Percentiles rank a stretch among this genome's conserved stretches.
Conservation (phyloP, 495 filamentous ascomycete genomes). For the Annulohypoxylon moriforme region DNA sequence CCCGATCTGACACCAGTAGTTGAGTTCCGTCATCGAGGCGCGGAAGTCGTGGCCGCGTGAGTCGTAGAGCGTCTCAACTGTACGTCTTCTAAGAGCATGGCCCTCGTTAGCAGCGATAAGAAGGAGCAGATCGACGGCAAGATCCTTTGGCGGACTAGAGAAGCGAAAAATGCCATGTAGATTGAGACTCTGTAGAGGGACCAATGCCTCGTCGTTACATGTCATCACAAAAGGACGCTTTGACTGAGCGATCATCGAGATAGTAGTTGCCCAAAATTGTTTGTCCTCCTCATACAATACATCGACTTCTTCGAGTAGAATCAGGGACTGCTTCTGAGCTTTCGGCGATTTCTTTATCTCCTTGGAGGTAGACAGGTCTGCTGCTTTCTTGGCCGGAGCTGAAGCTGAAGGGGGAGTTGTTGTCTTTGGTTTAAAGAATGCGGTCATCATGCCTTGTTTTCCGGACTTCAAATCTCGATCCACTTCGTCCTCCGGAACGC, state of each 20-base stretch:
- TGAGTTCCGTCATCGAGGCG: conserved; percentile 83
- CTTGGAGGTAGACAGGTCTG: conserved; percentile 25
- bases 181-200: conserved; percentile 76
- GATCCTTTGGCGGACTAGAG: conserved; percentile 70
- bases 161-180: conserved; percentile 92
- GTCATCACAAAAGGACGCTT: conserved; percentile 94
- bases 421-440: conserved; percentile 76
- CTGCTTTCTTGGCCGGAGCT: conserved; percentile 39
- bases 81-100: conserved; percentile 76
- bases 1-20: conserved; percentile 97
- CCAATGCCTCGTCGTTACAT: conserved; percentile 84
- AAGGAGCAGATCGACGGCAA: conserved; percentile 82
- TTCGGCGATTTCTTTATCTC: conserved; percentile 58
- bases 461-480: conserved; percentile 70
- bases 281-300: conserved; percentile 94
- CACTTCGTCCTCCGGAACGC: conserved; percentile 54
- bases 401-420: conserved; percentile 30
- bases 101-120: conserved; percentile 91
- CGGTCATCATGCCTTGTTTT: conserved; percentile 79
- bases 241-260: conserved; percentile 80
- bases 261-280: conserved; percentile 88
- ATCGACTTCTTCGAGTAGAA: conserved; percentile 95
- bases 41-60: conserved; percentile 77
- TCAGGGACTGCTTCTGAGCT: conserved; percentile 90
- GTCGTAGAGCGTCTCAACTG: conserved; percentile 75